These are phyloP conservation scores for Thelephora terrestris DNA, from an alignment of 1,284 basidiomycete genomes.

Conservation along the genomic window DNA sequence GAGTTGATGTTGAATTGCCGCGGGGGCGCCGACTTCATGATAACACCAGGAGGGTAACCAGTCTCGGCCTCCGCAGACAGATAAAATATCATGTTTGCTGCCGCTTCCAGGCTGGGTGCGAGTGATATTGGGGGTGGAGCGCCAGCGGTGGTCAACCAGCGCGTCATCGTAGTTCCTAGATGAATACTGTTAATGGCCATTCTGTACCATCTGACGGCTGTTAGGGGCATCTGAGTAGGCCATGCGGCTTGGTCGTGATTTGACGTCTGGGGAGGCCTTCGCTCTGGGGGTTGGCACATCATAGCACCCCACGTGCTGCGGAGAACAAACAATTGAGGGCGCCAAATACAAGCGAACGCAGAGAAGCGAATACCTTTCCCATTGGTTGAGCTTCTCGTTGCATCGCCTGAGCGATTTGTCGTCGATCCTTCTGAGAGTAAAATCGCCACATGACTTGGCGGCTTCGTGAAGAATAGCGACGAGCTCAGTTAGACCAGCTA, in stretches of 20 bases:
- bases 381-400: slow-evolving; percentile 1
- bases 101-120: background rate
- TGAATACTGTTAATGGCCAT: background rate
- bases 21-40: background rate
- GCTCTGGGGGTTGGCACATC: background rate
- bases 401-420: background rate
- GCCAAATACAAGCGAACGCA: background rate
- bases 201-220: background rate
- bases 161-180: background rate
- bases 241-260: background rate
- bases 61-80: background rate
- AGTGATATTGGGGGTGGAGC: background rate
- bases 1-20: background rate
- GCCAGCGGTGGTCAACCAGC: background rate
- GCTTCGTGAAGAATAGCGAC: slow-evolving; percentile 1
- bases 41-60: background rate
- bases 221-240: background rate
- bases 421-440: background rate
- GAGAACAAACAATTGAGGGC: background rate
- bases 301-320: background rate
- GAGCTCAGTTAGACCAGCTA: slow-evolving; percentile 1
- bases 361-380: background rate
- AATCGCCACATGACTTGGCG: slow-evolving; percentile 1
- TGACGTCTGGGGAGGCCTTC: too few relatives aligned
- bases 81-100: background rate